Evolutionary conservation across 2,329 filamentous ascomycete species (phyloP).

Genomic region (Fusarium burgessii): DNA sequence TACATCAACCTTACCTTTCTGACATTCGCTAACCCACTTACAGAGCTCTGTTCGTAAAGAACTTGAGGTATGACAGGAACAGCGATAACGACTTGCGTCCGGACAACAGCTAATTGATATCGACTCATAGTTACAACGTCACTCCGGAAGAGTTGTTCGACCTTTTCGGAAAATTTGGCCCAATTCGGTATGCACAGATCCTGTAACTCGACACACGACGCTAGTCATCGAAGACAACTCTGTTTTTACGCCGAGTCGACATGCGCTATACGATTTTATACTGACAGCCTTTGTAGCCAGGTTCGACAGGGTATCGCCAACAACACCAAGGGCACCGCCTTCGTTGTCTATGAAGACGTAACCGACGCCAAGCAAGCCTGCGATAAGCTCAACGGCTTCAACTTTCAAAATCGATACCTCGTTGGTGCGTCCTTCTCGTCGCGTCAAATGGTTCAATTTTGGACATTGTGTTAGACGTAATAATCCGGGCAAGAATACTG

Average conservation of each 20-base stretch:
- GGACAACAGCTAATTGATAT: conserved; percentile 64
- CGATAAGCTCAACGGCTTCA: conserved; percentile 99
- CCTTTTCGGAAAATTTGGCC: conserved; percentile 97
- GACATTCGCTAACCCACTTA: conserved; percentile 49
- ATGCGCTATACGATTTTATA: conserved; percentile 24
- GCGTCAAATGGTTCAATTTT: not conserved
- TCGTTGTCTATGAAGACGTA: conserved; percentile 99
- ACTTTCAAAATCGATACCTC: conserved; percentile 99
- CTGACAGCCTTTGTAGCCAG: conserved; percentile 72
- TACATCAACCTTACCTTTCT: conserved; percentile 7
- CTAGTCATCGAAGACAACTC: conserved; percentile 2
- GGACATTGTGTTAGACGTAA: conserved; percentile 4
- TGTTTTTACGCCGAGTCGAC: conserved; percentile 11
- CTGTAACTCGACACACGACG: conserved; percentile 21
- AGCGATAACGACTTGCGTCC: conserved; percentile 17
- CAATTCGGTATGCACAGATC: conserved; percentile 79
- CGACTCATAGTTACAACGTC: conserved; percentile 88
- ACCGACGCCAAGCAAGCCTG: conserved; percentile 98
- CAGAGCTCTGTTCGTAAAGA: conserved; percentile 99
- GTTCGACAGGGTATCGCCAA: conserved; percentile 97
- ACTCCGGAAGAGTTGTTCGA: conserved; percentile 98
- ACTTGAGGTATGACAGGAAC: conserved; percentile 80
- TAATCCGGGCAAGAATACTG: conserved; percentile 17
- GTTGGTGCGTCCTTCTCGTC: conserved; percentile 75
- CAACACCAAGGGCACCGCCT: conserved; percentile 98